Evolutionary conservation across 2,329 filamentous ascomycete genomes (phyloP).

Genomic region (Domatiomyces catenatus): DNA sequence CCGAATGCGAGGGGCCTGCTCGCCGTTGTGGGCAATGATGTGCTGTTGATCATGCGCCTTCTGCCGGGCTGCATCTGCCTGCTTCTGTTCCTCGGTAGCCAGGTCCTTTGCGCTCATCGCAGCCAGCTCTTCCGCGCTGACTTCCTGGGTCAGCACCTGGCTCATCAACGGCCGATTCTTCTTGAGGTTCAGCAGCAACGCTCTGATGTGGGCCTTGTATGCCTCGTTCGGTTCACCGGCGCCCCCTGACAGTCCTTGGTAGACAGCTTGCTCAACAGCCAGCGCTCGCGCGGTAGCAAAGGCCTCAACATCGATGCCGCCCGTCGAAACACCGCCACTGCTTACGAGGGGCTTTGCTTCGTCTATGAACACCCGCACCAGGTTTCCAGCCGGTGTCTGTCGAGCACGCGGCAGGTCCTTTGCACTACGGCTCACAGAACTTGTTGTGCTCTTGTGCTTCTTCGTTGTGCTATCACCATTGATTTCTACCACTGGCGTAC

Average conservation of each 20-base stretch:
- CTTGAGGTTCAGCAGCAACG: constrained; percentile 75
- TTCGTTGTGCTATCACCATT: constrained; percentile 1
- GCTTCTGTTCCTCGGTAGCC: constrained; percentile 76
- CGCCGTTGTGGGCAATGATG: constrained; percentile 56
- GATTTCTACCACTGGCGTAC: constrained; percentile 10
- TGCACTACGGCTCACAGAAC: constrained; percentile 23
- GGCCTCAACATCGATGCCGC: constrained; percentile 47
- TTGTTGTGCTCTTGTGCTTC: constrained; percentile 16
- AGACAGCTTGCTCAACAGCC: constrained; percentile 59
- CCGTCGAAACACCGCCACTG: constrained; percentile 45
- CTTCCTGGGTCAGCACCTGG: constrained; percentile 54
- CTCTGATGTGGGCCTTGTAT: constrained; percentile 53
- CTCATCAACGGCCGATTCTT: constrained; percentile 65
- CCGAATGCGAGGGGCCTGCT: constrained; percentile 61
- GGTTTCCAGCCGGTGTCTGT: constrained; percentile 39
- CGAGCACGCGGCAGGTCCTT: constrained; percentile 20
- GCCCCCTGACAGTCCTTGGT: constrained; percentile 35
- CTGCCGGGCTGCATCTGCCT: constrained; percentile 41
- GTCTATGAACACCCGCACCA: constrained; percentile 54
- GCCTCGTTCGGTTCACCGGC: constrained; percentile 38
- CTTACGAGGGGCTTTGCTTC: constrained; percentile 54
- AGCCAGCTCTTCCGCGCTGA: constrained; percentile 64
- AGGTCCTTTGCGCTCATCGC: constrained; percentile 82
- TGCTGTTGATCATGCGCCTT: constrained; percentile 47
- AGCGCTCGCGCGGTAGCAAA: constrained; percentile 58